These are phyloP conservation scores for Ananas comosus DNA, from an alignment of 176 grass and related monocot species.

Conservation along the genomic window DNA sequence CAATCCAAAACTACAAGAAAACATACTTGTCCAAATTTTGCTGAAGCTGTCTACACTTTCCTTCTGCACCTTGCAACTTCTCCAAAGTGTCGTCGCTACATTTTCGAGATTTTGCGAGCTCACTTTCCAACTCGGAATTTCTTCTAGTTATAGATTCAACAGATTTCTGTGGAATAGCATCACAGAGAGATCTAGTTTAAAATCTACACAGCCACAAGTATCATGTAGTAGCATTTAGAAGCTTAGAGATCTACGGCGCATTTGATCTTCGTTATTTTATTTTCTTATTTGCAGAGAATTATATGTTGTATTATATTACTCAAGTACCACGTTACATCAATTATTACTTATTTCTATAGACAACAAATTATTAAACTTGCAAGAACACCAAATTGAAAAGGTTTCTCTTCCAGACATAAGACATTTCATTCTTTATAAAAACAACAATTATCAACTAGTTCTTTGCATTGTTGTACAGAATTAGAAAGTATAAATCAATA, in stretches of 20 bases:
- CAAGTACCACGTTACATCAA: too few species aligned
- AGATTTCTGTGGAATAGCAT: constrained; percentile 40
- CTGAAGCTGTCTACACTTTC: constrained; percentile 66
- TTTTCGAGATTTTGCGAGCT: constrained; percentile 60
- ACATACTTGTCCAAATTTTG: constrained; percentile 81
- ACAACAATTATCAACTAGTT: neutral
- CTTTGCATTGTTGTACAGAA: neutral
- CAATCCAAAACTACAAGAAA: neutral
- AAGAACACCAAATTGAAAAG: too few species aligned
- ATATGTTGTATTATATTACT: too few species aligned
- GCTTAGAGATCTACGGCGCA: too few species aligned
- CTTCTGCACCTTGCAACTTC: constrained; percentile 76
- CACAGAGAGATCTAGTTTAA: neutral
- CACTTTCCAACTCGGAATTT: constrained; percentile 58
- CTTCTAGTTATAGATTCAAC: constrained; percentile 64
- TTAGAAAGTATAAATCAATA: neutral
- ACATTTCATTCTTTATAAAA: neutral
- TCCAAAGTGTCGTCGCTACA: constrained; percentile 67
- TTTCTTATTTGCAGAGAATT: too few species aligned
- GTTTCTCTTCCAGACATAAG: neutral
- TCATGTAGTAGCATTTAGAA: neutral
- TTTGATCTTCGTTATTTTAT: too few species aligned
- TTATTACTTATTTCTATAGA: too few species aligned
- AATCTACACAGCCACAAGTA: neutral
- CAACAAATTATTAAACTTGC: too few species aligned